Percentiles rank a stretch among this genome's conserved stretches.
phyloP scores from a whole-genome alignment of 2,329 filamentous ascomycete genomes.

The Curvularia sp. region DNA sequence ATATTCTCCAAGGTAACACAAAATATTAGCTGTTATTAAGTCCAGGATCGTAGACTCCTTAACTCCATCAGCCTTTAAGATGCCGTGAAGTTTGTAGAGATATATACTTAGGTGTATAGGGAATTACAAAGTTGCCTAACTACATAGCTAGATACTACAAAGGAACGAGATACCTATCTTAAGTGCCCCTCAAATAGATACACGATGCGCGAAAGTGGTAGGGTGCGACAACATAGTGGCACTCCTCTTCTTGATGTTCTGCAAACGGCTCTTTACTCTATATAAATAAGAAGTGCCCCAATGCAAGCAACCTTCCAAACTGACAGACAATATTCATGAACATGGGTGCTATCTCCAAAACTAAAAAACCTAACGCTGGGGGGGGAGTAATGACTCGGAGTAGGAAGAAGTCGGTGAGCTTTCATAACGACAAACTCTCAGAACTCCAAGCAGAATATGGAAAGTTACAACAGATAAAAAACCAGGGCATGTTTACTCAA shows the following conservation, averaged over 20 bases:
- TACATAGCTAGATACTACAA: not conserved
- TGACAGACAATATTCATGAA: no score
- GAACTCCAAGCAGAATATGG: slow-evolving; percentile 13
- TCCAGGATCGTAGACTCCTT: no score
- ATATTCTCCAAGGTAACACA: not conserved
- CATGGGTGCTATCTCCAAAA: no score
- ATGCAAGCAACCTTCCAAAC: no score
- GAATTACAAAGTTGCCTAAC: not conserved
- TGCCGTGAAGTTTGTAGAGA: not conserved
- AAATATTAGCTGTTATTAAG: not conserved
- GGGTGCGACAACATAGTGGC: no score
- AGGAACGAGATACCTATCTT: not conserved
- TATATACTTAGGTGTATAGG: not conserved
- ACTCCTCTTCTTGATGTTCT: no score
- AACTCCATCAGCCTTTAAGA: not conserved
- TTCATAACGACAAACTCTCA: not conserved
- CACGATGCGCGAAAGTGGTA: no score
- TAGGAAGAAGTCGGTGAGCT: not conserved
- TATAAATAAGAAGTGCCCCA: no score
- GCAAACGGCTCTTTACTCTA: no score
- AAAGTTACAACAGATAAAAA: slow-evolving; percentile 2
- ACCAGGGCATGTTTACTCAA: not conserved
- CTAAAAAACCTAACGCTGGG: no score
- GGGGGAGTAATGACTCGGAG: no score
- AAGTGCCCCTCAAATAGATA: not conserved